These are phyloP conservation scores for Phytophthora boehmeriae DNA, from an alignment of 352 stramenopile genomes.

Conservation along the genomic window DNA sequence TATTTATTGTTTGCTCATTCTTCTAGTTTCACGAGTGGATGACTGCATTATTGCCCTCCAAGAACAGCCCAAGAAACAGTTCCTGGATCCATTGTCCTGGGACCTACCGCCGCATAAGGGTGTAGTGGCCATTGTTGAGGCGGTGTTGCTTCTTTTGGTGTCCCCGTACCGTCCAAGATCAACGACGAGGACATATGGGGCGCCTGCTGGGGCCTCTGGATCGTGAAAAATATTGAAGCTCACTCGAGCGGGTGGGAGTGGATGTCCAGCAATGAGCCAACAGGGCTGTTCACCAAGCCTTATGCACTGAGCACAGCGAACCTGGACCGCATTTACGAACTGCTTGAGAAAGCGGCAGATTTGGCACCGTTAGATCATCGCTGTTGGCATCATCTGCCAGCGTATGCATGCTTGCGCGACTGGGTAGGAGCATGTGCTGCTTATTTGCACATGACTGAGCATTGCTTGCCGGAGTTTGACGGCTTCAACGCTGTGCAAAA, in stretches of 20 bases:
- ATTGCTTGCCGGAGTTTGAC: slow-evolving; percentile 55
- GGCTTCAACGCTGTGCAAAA: slow-evolving; percentile 46
- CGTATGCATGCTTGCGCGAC: slow-evolving; percentile 54
- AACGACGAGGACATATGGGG: slow-evolving; percentile 50
- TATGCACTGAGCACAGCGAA: slow-evolving; percentile 52
- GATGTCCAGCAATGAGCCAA: slow-evolving; percentile 64
- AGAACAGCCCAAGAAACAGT: slow-evolving; percentile 57
- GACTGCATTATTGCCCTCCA: slow-evolving; percentile 66
- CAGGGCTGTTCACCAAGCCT: slow-evolving; percentile 73
- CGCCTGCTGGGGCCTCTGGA: slow-evolving; percentile 63
- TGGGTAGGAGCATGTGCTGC: slow-evolving; percentile 51
- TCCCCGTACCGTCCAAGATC: slow-evolving; percentile 20
- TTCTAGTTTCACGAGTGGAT: slow-evolving; percentile 57
- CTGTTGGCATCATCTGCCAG: slow-evolving; percentile 62
- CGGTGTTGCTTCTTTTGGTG: slow-evolving; percentile 68
- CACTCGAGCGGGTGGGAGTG: slow-evolving; percentile 71
- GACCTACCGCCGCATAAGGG: slow-evolving; percentile 52
- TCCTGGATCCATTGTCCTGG: slow-evolving; percentile 69
- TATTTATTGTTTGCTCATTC: slow-evolving; percentile 1
- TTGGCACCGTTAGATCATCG: slow-evolving; percentile 31
- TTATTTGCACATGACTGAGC: slow-evolving; percentile 63
- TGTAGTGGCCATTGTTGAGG: slow-evolving; percentile 51
- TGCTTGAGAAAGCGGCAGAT: slow-evolving; percentile 30
- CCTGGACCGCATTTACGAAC: slow-evolving; percentile 40
- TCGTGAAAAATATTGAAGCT: slow-evolving; percentile 80